Percentiles rank a stretch among this genome's conserved stretches.
Evolutionary conservation across 352 stramenopile genomes (phyloP).

Genomic region (Lagenidium giganteum): DNA sequence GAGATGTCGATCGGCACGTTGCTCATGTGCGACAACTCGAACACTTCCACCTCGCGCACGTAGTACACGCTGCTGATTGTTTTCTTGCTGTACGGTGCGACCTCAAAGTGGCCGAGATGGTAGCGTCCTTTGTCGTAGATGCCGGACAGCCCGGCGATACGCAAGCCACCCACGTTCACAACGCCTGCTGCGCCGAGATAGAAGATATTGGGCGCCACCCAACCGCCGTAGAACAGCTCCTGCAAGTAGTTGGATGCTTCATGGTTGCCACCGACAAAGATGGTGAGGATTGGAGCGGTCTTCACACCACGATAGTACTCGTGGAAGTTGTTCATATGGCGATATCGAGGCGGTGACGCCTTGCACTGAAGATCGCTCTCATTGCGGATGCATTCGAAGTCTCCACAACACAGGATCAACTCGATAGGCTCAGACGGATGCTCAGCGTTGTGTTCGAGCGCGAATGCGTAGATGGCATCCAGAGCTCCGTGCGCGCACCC

Average conservation of each 20-base stretch:
- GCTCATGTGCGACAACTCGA: conserved; percentile 50
- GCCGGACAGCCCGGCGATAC: conserved; percentile 90
- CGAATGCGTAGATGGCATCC: conserved; percentile 87
- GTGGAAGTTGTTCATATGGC: conserved; percentile 75
- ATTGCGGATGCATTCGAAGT: conserved; percentile 94
- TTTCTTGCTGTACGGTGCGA: conserved; percentile 10
- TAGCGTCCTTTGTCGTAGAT: conserved; percentile 90
- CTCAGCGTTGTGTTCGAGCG: conserved; percentile 50
- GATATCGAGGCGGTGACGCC: conserved; percentile 90
- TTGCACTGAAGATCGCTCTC: conserved; percentile 82
- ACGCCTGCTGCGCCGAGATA: conserved; percentile 90
- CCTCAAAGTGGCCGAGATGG: conserved; percentile 68
- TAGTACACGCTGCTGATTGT: conserved; percentile 88
- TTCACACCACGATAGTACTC: conserved; percentile 90
- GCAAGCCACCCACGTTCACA: conserved; percentile 69
- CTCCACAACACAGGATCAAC: conserved; percentile 91
- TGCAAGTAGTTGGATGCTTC: conserved; percentile 92
- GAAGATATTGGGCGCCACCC: conserved; percentile 95
- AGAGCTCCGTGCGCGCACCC: conserved; percentile 94
- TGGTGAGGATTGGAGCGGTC: conserved; percentile 83
- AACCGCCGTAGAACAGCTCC: conserved; percentile 93
- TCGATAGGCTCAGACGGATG: conserved; percentile 55
- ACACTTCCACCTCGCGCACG: conserved; percentile 80
- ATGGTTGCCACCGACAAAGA: conserved; percentile 97
- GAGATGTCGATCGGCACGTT: conserved; percentile 73